Base-by-base conservation (phyloP, 495 filamentous ascomycete genomes). In the Aspergillus ostianus region DNA sequence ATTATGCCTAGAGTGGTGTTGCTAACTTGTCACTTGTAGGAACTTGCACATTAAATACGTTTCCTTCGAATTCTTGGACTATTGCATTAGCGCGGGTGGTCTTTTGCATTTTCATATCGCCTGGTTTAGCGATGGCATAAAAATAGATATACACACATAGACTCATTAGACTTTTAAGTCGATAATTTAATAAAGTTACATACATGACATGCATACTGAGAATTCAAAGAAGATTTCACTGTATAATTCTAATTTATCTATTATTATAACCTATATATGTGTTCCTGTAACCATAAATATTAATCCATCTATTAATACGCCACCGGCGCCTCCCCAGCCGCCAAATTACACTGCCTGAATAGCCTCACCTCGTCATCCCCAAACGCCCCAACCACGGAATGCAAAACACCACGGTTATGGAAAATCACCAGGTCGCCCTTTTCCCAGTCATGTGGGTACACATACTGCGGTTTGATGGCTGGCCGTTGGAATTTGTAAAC, bases 271-370 rank as follows among this genome's bases (percentile, higher is more conserved):
- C 3, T 18, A 46, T n/a, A 23, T 18, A 51, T n/a, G n/a, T n/a
- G n/a, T n/a, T n/a, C n/a, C n/a, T n/a, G n/a, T n/a, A n/a, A n/a
- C n/a, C n/a, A n/a, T n/a, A n/a, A n/a, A n/a, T n/a, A n/a, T n/a
- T n/a, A n/a, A n/a, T 19, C 9, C 47, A 49, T 53, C 32, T 19
- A 53, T n/a, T 19, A 18, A 55, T 55, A 55, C 19, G 26, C 56
- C 15, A 57, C 19, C 19, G 62, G 62, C 32, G 51, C 77, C 57
- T 66, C 64, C 30, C 60, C 60, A 15, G 83, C 85, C 32, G 87
- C 87, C 68, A 90, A 75, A 67, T 91, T 91, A 73, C 87, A 90
- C 77, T 92, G 89, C 56, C 88, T 73, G 63, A 92, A 91, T 58
- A 92, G 60, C 26, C 88, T 71, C 23, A 89, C 82, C 74, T 91